These are phyloP conservation scores for Fragilaria crotonensis DNA, from an alignment of 108 stramenopile genomes.

Conservation along the genomic window DNA sequence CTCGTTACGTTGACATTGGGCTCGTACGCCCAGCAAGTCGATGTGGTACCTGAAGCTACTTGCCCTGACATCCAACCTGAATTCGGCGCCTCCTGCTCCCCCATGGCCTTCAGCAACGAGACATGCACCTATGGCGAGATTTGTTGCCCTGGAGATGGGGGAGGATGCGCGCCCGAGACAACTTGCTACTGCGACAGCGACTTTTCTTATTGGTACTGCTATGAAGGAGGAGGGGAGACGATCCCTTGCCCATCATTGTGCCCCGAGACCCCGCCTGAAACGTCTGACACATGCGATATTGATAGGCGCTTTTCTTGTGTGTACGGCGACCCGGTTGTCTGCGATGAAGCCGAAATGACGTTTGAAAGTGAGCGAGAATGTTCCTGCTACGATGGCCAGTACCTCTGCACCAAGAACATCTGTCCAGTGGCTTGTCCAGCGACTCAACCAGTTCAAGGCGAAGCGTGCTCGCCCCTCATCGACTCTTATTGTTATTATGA, in stretches of 20 bases:
- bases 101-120: not conserved
- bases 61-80: not conserved
- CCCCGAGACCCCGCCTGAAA: not conserved
- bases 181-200: not conserved
- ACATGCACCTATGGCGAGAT: not conserved
- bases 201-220: not conserved
- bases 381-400: not conserved
- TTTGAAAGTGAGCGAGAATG: not conserved
- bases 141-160: not conserved
- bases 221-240: too few relatives aligned
- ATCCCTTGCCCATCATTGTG: not conserved
- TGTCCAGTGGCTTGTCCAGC: not conserved
- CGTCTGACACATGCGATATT: not conserved
- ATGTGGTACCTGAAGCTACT: too few relatives aligned
- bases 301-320: not conserved
- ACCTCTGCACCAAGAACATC: not conserved
- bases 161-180: not conserved
- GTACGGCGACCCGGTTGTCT: not conserved
- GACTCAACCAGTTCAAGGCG: not conserved
- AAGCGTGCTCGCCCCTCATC: not conserved
- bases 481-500: not conserved
- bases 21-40: too few relatives aligned
- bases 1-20: too few relatives aligned
- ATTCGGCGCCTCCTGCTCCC: not conserved
- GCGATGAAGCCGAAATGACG: not conserved